Evolutionary conservation across 179 eudicot species (phyloP).

Genomic region (Spergularia azorica): DNA sequence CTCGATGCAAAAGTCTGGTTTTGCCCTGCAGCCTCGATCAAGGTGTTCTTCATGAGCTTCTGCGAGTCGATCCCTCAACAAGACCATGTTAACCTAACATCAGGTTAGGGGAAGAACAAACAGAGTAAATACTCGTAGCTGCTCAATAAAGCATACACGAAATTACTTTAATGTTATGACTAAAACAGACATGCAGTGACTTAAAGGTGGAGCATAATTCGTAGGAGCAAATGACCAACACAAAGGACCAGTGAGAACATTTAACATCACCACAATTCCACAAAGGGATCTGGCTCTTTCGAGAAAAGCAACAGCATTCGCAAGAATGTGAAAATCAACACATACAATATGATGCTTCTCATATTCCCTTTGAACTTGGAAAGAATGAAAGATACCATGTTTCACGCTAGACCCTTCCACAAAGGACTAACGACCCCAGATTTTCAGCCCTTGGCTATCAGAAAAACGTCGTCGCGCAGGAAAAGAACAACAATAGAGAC

Average conservation of each 20-base stretch:
- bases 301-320: no score
- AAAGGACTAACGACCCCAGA: background rate
- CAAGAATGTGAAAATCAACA: background rate
- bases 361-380: background rate
- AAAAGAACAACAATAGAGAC: constrained; percentile 2
- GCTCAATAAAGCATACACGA: background rate
- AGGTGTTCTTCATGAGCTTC: constrained; percentile 85
- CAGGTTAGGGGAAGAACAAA: background rate
- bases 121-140: background rate
- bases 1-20: constrained; percentile 67
- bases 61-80: constrained; percentile 59
- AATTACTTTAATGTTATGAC: no score
- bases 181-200: background rate
- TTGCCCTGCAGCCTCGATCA: constrained; percentile 75
- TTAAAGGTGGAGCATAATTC: background rate
- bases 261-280: background rate
- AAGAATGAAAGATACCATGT: background rate
- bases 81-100: constrained; percentile 58
- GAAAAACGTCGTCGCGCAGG: background rate
- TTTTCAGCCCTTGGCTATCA: background rate
- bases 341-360: no score
- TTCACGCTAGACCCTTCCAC: background rate
- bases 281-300: no score
- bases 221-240: background rate
- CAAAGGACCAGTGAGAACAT: background rate